These are phyloP conservation scores for Westerdykella aurantiaca DNA, from an alignment of 2,329 filamentous ascomycete genomes.

Conservation along the genomic window DNA sequence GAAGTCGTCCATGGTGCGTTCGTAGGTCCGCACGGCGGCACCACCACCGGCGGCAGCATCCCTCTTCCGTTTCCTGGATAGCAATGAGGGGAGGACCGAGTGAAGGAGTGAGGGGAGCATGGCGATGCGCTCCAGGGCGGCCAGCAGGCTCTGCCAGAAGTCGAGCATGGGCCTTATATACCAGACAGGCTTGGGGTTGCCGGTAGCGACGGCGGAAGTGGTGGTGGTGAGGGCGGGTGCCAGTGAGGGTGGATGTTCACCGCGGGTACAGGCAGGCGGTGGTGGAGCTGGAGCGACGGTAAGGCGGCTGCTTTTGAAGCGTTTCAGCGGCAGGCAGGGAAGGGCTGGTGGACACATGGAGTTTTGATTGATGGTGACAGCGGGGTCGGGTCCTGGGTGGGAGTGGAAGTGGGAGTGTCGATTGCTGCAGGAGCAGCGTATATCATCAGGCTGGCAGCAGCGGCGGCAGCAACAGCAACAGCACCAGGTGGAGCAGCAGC, in stretches of 20 bases:
- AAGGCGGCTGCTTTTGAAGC: constrained; percentile 34
- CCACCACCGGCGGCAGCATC: constrained; percentile 17
- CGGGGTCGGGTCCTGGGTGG: constrained; percentile 18
- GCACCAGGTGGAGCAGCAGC: constrained; percentile 5
- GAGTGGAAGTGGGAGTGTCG: constrained; percentile 5
- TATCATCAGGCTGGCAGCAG: constrained; percentile 9
- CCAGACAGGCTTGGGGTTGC: constrained; percentile 19
- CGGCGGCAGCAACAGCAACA: no score
- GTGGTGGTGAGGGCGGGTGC: no score
- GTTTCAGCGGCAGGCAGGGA: constrained; percentile 28
- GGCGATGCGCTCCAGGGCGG: constrained; percentile 35
- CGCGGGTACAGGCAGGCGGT: constrained; percentile 20
- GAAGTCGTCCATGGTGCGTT: constrained; percentile 46
- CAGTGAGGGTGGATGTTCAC: constrained; percentile 1
- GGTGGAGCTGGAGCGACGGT: constrained; percentile 15
- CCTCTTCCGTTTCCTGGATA: constrained; percentile 28
- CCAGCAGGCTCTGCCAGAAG: constrained; percentile 36
- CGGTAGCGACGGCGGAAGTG: constrained; percentile 11
- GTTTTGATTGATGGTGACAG: constrained; percentile 21
- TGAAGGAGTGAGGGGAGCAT: constrained; percentile 39
- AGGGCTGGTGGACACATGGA: constrained; percentile 23
- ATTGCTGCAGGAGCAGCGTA: constrained; percentile 8
- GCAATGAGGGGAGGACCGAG: constrained; percentile 31
- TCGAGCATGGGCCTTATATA: constrained; percentile 36
- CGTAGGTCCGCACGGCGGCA: constrained; percentile 34